Conservation (phyloP, 805 yeast genomes). For the Tetrapisispora phaffii region DNA sequence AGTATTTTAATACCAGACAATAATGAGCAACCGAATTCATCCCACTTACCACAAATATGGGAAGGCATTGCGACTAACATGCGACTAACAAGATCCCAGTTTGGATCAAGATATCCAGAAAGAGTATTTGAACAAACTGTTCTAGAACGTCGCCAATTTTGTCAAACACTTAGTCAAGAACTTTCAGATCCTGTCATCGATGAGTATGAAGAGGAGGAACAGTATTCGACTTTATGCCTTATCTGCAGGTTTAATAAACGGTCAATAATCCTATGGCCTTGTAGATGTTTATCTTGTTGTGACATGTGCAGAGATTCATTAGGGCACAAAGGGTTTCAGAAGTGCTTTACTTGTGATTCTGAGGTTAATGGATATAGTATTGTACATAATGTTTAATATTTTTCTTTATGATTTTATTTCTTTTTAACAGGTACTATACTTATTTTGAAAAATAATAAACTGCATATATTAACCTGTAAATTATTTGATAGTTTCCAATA, state of each 20-base stretch:
- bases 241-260: conserved; percentile 70
- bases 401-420: neutral
- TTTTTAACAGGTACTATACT: too few species aligned
- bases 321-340: conserved; percentile 59
- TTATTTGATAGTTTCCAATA: too few species aligned
- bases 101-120: conserved; percentile 23
- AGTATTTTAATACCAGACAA: neutral
- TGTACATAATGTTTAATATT: conserved; percentile 22
- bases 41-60: conserved; percentile 25
- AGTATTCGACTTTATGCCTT: conserved; percentile 48
- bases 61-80: conserved; percentile 15
- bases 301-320: conserved; percentile 70
- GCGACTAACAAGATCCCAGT: conserved; percentile 30
- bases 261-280: conserved; percentile 84
- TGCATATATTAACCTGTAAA: neutral
- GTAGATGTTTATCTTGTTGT: conserved; percentile 80
- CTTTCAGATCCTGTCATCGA: neutral
- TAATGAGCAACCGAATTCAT: conserved; percentile 9
- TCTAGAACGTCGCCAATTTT: conserved; percentile 14
- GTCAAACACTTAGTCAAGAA: neutral
- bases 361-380: conserved; percentile 48
- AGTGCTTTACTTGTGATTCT: conserved; percentile 78
- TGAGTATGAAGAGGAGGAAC: conserved; percentile 19
- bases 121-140: conserved; percentile 25
- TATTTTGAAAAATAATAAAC: too few species aligned